phyloP scores from a whole-genome alignment of 768 basidiomycete species.

The Kwoniella botswanensis region DNA sequence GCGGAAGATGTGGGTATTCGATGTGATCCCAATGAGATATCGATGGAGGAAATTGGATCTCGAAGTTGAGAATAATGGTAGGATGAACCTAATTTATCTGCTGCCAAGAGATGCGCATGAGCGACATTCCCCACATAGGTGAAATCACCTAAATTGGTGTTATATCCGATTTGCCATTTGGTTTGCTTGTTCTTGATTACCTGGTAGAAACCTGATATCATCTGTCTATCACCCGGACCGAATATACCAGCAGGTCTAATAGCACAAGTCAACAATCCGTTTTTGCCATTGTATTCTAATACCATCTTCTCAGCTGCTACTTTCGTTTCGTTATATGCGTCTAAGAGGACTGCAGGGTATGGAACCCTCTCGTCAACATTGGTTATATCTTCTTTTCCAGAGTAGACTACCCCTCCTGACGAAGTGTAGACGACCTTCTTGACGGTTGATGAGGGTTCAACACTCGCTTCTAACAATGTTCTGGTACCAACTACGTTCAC shows the following conservation, averaged over 20 bases:
- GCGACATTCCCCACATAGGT: conserved; percentile 97
- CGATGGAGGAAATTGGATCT: conserved; percentile 67
- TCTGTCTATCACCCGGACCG: conserved; percentile 91
- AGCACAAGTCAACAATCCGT: conserved; percentile 83
- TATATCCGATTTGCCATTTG: conserved; percentile 90
- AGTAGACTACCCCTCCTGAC: conserved; percentile 87
- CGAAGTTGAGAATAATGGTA: conserved; percentile 63
- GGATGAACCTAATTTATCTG: conserved; percentile 72
- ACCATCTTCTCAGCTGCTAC: conserved; percentile 83
- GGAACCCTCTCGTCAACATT: conserved; percentile 87
- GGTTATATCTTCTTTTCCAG: conserved; percentile 72
- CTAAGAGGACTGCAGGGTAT: conserved; percentile 73
- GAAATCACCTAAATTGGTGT: conserved; percentile 92
- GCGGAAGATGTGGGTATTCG: conserved; percentile 79
- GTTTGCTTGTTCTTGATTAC: conserved; percentile 82
- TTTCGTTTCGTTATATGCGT: conserved; percentile 94
- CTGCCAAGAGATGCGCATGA: conserved; percentile 88
- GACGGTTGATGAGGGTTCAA: conserved; percentile 67
- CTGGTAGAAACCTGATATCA: conserved; percentile 75
- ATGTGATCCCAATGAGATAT: conserved; percentile 68
- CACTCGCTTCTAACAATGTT: conserved; percentile 80
- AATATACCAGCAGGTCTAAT: conserved; percentile 94
- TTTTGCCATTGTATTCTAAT: conserved; percentile 81
- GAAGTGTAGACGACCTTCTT: conserved; percentile 92
- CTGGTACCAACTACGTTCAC: conserved; percentile 82